Conservation (phyloP, 176 grass and related monocot genomes). For the Calamus simplicifolius region DNA sequence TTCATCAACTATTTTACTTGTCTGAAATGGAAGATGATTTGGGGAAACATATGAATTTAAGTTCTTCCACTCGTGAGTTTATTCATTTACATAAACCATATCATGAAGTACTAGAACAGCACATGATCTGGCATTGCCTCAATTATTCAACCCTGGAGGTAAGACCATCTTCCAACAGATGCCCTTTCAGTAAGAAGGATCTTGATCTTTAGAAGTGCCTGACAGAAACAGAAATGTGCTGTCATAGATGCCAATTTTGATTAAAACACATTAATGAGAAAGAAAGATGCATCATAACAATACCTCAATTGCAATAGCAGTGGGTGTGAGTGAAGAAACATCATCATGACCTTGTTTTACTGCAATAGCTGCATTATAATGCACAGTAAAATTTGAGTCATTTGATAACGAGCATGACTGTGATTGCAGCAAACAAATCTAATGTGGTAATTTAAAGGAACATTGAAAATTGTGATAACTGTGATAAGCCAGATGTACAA, state of each 20-base stretch:
- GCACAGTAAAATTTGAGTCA: background rate
- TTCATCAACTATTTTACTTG: too few species aligned
- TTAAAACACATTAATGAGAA: background rate
- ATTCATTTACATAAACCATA: too few species aligned
- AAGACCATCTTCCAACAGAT: background rate
- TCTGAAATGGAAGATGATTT: too few species aligned
- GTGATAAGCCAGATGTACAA: too few species aligned
- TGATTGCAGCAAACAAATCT: too few species aligned
- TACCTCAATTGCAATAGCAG: slow-evolving; percentile 17
- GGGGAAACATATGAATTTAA: too few species aligned
- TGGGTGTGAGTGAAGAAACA: slow-evolving; percentile 19
- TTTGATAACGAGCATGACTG: too few species aligned
- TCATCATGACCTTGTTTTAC: slow-evolving; percentile 11
- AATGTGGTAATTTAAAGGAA: too few species aligned
- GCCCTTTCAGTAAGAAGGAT: background rate
- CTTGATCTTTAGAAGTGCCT: slow-evolving; percentile 19
- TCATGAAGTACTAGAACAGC: too few species aligned
- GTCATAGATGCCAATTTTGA: background rate
- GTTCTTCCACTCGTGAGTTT: too few species aligned
- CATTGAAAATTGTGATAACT: too few species aligned
- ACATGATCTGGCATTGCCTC: too few species aligned
- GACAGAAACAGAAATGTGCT: background rate
- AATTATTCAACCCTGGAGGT: background rate
- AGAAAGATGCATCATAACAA: background rate
- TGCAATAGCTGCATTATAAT: slow-evolving; percentile 9